Base-by-base conservation (phyloP, 2,329 filamentous ascomycete species). In the Chrysoporthe puriensis region DNA sequence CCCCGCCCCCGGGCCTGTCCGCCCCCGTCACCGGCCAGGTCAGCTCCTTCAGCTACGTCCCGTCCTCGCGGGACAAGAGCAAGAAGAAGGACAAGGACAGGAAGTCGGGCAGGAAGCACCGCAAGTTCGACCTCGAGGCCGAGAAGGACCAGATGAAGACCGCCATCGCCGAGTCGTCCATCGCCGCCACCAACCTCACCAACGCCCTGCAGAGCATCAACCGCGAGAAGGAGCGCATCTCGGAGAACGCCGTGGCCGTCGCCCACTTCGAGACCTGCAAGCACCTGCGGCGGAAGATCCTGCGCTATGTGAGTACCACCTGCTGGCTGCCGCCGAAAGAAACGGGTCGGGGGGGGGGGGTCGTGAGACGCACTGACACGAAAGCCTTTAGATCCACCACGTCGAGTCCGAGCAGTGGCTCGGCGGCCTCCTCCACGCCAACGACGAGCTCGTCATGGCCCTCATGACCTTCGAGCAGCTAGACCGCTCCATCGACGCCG, bases 391-490 rank as follows among this genome's bases (percentile, higher is more conserved):
- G 88, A 97, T 98, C 71, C 93, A 98, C 75, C 86, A 94, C 62
- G 91, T 98, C 14, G 93, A 97, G 76, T 90, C 89, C 9, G 95
- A 98, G 75, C 90, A 98, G 74, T 97, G 92, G 85, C 89, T 99
- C 9, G 96, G 95, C 54, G 90, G 93, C 69, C 85, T 99, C 4
- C 89, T 99, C 21, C 93, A 96, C 74, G 94, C 95, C 71, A 98
- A 99, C 74, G 96, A 99, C 74, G 92, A 97, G 78, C 89, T 99
- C n/a, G 92, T 98, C 52, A 91, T 91, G 70, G 93, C 94, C 1
- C 85, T 99, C 67, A 97, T 97, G 88, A 92, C 94, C 0, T 99
- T 94, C 75, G 95, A 98, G 79, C 92, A 97, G 73, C 87, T 98
- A 71, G 95, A 99, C 76, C 89, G 90, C 69, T 94, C 92, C 60